phyloP scores from a whole-genome alignment of 306 rosid species.

The Medicago lupulina region DNA sequence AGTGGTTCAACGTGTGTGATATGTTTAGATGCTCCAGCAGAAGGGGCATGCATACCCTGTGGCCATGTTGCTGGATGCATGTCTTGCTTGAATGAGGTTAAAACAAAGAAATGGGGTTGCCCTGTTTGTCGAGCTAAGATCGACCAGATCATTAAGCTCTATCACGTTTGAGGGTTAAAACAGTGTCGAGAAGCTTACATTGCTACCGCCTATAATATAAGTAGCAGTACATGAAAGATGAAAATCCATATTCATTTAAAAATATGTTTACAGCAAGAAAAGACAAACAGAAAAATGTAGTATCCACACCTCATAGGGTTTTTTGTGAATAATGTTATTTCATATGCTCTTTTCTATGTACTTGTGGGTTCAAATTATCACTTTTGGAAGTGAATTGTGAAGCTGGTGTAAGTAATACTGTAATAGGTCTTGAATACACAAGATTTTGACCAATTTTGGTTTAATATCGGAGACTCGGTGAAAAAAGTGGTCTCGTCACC shows the following conservation, averaged over 20 bases:
- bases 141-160: slow-evolving; percentile 77
- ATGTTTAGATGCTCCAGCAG: slow-evolving; percentile 95
- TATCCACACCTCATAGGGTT: slow-evolving; percentile 25
- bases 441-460: slow-evolving; percentile 30
- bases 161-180: slow-evolving; percentile 64
- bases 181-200: slow-evolving; percentile 32
- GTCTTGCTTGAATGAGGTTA: slow-evolving; percentile 89
- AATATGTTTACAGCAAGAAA: slow-evolving; percentile 18
- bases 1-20: slow-evolving; percentile 71
- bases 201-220: slow-evolving; percentile 27
- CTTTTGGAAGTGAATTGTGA: slow-evolving; percentile 39
- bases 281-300: slow-evolving; percentile 37
- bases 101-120: slow-evolving; percentile 94
- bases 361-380: slow-evolving; percentile 21
- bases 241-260: slow-evolving; percentile 2
- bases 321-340: slow-evolving; percentile 51
- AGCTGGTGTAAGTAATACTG: slow-evolving; percentile 8
- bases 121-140: slow-evolving; percentile 96
- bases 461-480: slow-evolving; percentile 17
- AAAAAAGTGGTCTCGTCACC: slow-evolving; percentile 11
- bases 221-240: slow-evolving; percentile 9
- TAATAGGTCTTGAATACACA: slow-evolving; percentile 2
- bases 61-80: slow-evolving; percentile 99
- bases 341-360: slow-evolving; percentile 21
- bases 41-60: slow-evolving; percentile 98